Base-by-base conservation (phyloP, 257 asterid genomes). In the Paraleonurus japonicus region DNA sequence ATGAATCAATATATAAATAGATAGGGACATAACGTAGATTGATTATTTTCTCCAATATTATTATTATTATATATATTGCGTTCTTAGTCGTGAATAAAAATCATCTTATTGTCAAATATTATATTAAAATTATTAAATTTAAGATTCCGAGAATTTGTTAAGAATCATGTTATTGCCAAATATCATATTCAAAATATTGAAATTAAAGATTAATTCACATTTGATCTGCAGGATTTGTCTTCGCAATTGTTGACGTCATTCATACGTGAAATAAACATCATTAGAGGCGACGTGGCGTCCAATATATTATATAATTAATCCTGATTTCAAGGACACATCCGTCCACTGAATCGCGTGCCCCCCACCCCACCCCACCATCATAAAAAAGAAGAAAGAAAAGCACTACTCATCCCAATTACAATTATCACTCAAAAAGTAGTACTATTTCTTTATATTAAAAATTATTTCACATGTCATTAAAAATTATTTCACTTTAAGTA, bases 231-330 rank as follows among this genome's bases (percentile, higher is more conserved):
- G n/a, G n/a, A 12, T 41, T 0, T 13, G 53, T 15, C 2, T 45
- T 45, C 0, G 54, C 54, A 47, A 47, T n/a, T 13, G 2, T 4
- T 47, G 54, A 47, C 74, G 78, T 75, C 81, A 80, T 53, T 35
- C 61, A 55, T 53, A 73, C 79, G 85, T 24, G 54, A 65, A 65
- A 33, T 5, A 50, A 63, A 62, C 82, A 78, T 83, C 85, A 83
- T 50, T 13, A 2, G 1, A n/a, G n/a, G 24, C 69, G 19, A 78
- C 55, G 79, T 69, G 75, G 79, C 77, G 20, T 65, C 77, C 81
- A 76, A 63, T 58, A 55, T 20, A n/a, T n/a, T n/a, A n/a, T n/a
- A n/a, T n/a, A n/a, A n/a, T n/a, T n/a, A n/a, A n/a, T n/a, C 76
- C 70, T 17, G 53, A 76, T 60, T 81, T 78, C 19, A 63, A 70